Evolutionary conservation across 257 asterid species (phyloP), one percentile per base, ranked within the genome.

Genomic region (Capsicum chinense): DNA sequence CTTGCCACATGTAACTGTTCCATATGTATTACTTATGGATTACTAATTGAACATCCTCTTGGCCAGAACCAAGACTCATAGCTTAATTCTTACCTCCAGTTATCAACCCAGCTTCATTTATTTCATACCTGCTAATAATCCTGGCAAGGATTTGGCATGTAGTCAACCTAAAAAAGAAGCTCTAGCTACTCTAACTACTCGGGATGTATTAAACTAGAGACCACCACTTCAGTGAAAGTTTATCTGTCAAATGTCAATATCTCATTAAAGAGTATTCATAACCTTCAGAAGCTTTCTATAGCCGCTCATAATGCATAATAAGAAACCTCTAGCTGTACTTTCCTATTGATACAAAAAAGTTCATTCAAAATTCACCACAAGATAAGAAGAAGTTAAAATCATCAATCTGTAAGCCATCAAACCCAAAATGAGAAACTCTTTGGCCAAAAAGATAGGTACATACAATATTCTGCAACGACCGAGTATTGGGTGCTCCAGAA

Each of bases 391-490:
- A 16, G 59, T 52, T 52, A 54, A 76, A 26, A 54, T 15, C 64
- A 78, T 26, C 48, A 66, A 66, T 13, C 47, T 5, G n/a, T 4
- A 37, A 33, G 48, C 4, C 73, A 66, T 7, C 66, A 54, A 48
- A 78, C 64, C 82, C 64, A 78, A 78, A 76, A 78, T 78, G 64
- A 54, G 50, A 54, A 54, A 78, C 47, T 35, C 81, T 5, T 14
- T 14, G 5, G 48, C 66, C 60, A 54, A 54, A 54, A 78, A 33
- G 16, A 78, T 33, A 54, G 64, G 82, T 33, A 78, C 54, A 76
- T 86, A 96, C 99, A 76, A 93, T 92, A 91, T 96, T 96, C 60
- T 93, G 95, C 87, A 94, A 89, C 5, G 98, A 92, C 86, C 87
- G 93, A 63, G 95, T 88, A 88, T 74, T 91, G 79, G 97, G 85